These are phyloP conservation scores for Lasiosphaeria miniovina DNA, from an alignment of 495 filamentous ascomycete species.

Conservation along the genomic window DNA sequence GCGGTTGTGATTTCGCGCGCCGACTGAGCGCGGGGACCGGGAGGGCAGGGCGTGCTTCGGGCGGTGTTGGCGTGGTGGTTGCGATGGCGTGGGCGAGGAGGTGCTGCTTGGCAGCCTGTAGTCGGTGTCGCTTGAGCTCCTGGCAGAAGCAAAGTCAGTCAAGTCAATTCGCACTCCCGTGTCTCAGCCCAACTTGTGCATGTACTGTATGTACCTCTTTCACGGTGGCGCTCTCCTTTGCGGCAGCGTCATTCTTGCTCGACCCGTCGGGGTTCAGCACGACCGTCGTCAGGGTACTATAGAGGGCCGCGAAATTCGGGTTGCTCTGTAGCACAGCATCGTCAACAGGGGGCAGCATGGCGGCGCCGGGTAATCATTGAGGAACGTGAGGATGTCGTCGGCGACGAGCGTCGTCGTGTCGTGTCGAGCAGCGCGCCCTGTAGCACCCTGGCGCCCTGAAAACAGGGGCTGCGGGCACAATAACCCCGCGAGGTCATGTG, in stretches of 20 bases:
- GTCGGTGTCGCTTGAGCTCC: conserved; percentile 41
- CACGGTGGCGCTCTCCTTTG: conserved; percentile 52
- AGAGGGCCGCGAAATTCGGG: conserved; percentile 62
- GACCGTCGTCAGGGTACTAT: conserved; percentile 55
- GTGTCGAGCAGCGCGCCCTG: too few species aligned
- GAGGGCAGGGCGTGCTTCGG: conserved; percentile 11
- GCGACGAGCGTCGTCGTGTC: too few species aligned
- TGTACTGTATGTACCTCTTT: conserved; percentile 42
- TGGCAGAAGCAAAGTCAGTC: conserved; percentile 14
- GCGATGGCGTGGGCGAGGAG: conserved; percentile 42
- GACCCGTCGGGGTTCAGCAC: conserved; percentile 62
- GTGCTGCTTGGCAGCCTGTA: conserved; percentile 37
- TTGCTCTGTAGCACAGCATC: conserved; percentile 58
- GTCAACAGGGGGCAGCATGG: conserved; percentile 66
- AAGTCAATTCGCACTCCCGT: background rate
- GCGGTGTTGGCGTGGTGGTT: conserved; percentile 19
- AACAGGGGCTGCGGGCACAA: background rate
- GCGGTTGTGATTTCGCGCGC: conserved; percentile 14
- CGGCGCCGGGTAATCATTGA: conserved; percentile 9
- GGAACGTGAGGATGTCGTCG: background rate
- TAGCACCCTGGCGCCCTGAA: background rate
- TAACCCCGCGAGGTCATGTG: conserved; percentile 26
- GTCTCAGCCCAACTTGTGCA: background rate
- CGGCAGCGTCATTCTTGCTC: conserved; percentile 51
- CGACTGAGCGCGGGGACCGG: conserved; percentile 23